Evolutionary conservation across 2,329 filamentous ascomycete genomes (phyloP), one percentile per base, ranked within the genome.

Genomic region (Apiospora aurea): DNA sequence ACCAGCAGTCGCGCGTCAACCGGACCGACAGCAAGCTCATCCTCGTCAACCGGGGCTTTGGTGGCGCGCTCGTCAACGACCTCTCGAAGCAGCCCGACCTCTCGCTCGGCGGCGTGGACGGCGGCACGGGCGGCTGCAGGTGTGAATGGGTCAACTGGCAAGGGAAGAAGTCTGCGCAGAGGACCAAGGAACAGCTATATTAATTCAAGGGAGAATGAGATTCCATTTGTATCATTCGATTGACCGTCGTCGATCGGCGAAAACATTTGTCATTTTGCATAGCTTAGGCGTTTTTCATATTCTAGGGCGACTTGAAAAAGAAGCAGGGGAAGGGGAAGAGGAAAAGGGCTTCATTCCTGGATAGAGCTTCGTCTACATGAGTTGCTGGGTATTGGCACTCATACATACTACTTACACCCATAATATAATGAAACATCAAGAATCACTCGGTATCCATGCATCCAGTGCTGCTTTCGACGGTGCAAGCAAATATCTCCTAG

Each of bases 121-220:
- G 90, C 29, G 90, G 90, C 49, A 87, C 84, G 0, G 89, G 90
- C 21, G 90, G 90, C 1, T 92, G 90, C 77, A 85, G 82, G 79
- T 92, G 90, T 78, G 83, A 86, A 75, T 92, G 89, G 88, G 83
- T 85, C 71, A 92, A 92, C 73, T 90, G 83, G 49, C 57, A 51
- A 64, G 51, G 57, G 6, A n/a, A n/a, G 8, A 71, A 68, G 8
- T 51, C 70, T 29, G 57, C 47, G 51, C 29, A 38, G 53, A 38
- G 53, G 57, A 41, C 34, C 18, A 64, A 64, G 57, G 53, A 61
- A 21, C 53, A 61, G 18, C 8, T 38, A 29, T 41, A 41, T n/a
- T 64, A n/a, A 26, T 51, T 51, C 11, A 24, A 41, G 34, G 34
- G 57, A 64, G 57, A 41, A 41, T 64, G 57, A 41, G n/a, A n/a